These are phyloP conservation scores for Hypoxylon sp. DNA, from an alignment of 2,329 filamentous ascomycete species.

Conservation along the genomic window DNA sequence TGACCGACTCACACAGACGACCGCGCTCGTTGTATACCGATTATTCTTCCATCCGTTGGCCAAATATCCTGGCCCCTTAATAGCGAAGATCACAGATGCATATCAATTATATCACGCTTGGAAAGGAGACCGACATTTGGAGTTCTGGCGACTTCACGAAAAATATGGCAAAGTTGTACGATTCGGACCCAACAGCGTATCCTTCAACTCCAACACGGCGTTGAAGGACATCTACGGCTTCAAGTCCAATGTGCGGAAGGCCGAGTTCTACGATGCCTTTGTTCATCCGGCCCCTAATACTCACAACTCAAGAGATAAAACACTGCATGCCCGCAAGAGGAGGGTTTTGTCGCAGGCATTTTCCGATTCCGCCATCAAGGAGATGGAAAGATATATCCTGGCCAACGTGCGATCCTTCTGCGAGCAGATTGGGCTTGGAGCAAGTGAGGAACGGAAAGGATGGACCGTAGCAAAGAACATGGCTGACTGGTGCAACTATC, in stretches of 20 bases:
- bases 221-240: constrained; percentile 73
- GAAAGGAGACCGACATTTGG: constrained; percentile 77
- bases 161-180: constrained; percentile 78
- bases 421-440: constrained; percentile 59
- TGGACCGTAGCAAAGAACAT: constrained; percentile 69
- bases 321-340: constrained; percentile 73
- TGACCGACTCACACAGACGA: constrained; percentile 26
- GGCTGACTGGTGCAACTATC: constrained; percentile 69
- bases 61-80: constrained; percentile 70
- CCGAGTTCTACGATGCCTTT: constrained; percentile 77
- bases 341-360: constrained; percentile 78
- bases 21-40: constrained; percentile 60
- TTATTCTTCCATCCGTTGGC: constrained; percentile 71
- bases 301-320: constrained; percentile 75
- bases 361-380: constrained; percentile 70
- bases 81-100: constrained; percentile 70
- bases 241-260: constrained; percentile 70
- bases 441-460: constrained; percentile 57
- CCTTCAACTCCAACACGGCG: constrained; percentile 76
- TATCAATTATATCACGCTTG: constrained; percentile 78
- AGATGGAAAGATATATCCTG: constrained; percentile 73
- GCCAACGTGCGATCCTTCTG: constrained; percentile 73
- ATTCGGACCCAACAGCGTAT: constrained; percentile 79
- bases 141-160: constrained; percentile 75
- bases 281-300: constrained; percentile 76